phyloP scores from a whole-genome alignment of 2,329 filamentous ascomycete species.

The Colletotrichum noveboracense region DNA sequence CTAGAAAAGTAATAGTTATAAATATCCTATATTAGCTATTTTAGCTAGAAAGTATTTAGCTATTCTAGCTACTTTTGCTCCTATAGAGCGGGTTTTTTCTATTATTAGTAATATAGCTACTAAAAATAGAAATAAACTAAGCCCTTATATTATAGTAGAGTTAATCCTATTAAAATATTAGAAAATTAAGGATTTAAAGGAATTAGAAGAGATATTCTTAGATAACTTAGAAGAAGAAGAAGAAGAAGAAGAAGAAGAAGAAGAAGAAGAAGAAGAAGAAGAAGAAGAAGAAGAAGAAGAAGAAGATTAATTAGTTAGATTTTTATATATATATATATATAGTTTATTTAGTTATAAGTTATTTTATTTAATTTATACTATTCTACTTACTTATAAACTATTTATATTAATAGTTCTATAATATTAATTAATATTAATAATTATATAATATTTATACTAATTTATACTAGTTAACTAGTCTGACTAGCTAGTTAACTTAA shows the following conservation, averaged over 20 bases:
- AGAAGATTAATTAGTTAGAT: neutral
- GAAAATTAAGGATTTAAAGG: no score
- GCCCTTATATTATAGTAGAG: no score
- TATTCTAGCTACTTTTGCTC: constrained; percentile 19
- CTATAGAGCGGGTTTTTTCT: no score
- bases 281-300: neutral
- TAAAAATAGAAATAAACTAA: no score
- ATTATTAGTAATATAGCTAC: no score
- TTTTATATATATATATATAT: neutral
- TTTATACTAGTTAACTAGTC: neutral
- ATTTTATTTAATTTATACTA: neutral
- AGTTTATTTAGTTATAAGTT: neutral
- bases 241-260: no score
- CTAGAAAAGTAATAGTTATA: neutral
- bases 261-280: no score
- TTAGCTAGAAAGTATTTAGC: neutral
- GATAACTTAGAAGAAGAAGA: no score
- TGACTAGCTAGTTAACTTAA: neutral
- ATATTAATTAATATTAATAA: neutral
- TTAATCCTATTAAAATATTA: no score
- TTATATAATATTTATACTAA: neutral
- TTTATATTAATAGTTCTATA: neutral
- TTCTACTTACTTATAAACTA: neutral
- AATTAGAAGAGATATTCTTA: no score
- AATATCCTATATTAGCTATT: neutral